Conservation (phyloP, 192 early-diverging fungal genomes). For the Linnemannia zychae region DNA sequence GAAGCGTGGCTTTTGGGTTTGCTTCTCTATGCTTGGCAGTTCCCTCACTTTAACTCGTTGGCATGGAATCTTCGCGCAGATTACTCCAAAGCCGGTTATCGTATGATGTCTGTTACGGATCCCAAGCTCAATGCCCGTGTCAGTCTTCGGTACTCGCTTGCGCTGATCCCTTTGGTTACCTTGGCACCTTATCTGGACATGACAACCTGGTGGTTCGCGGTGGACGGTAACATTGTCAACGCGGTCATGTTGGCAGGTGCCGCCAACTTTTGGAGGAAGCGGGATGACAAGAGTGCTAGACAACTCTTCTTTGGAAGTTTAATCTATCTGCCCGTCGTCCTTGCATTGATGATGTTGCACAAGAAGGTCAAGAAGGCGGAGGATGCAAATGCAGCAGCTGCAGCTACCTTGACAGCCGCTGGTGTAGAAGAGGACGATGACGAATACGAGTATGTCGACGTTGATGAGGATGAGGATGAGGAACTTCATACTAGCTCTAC, state of each 20-base stretch:
- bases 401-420: background rate
- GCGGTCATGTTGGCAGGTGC: constrained; percentile 79
- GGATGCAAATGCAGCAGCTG: constrained; percentile 5
- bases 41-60: constrained; percentile 98
- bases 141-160: constrained; percentile 81
- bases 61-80: constrained; percentile 93
- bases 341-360: constrained; percentile 92
- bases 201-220: constrained; percentile 82
- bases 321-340: constrained; percentile 87
- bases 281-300: constrained; percentile 86
- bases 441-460: constrained; percentile 55
- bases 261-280: constrained; percentile 81
- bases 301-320: constrained; percentile 93
- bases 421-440: constrained; percentile 46
- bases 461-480: constrained; percentile 44
- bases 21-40: constrained; percentile 97
- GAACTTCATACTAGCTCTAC: background rate
- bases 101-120: constrained; percentile 93
- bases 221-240: constrained; percentile 85
- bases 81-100: constrained; percentile 97
- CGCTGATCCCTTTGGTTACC: constrained; percentile 80
- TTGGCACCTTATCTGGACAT: constrained; percentile 76
- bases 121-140: constrained; percentile 93
- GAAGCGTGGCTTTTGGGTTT: constrained; percentile 87
- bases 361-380: constrained; percentile 66